Conservation (phyloP, 257 asterid genomes). For the Hygrophila difformis region DNA sequence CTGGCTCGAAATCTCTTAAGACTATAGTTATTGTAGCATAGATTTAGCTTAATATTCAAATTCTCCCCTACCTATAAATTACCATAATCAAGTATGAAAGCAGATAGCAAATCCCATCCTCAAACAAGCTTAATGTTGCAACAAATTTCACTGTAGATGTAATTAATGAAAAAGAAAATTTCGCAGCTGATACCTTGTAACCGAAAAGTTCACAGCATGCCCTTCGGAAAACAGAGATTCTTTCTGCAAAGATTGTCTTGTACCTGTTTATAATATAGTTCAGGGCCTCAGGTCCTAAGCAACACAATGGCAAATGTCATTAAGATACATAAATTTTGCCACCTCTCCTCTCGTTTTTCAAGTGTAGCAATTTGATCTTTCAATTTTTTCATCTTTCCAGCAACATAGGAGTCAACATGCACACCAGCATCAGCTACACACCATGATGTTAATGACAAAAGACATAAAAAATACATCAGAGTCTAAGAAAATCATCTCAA, state of each 20-base stretch:
- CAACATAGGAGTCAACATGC: constrained; percentile 73
- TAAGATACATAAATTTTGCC: constrained; percentile 13
- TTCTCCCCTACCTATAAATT: too few relatives aligned
- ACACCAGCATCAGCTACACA: constrained; percentile 78
- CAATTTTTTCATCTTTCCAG: constrained; percentile 81
- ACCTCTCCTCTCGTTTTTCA: constrained; percentile 98
- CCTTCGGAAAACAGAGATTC: constrained; percentile 93
- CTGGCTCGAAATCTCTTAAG: too few relatives aligned
- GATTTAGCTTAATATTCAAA: too few relatives aligned
- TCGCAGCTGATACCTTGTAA: constrained; percentile 63
- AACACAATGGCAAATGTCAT: constrained; percentile 16
- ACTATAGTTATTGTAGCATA: too few relatives aligned
- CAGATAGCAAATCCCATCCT: too few relatives aligned
- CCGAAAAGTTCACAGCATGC: constrained; percentile 99
- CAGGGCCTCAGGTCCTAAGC: constrained; percentile 20
- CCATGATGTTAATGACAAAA: constrained; percentile 11
- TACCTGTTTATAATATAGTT: constrained; percentile 40
- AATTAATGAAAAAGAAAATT: constrained; percentile 7
- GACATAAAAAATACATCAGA: constrained; percentile 12
- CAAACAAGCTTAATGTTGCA: background rate
- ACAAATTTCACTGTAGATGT: background rate
- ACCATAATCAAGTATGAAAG: too few relatives aligned
- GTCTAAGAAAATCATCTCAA: background rate
- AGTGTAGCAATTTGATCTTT: constrained; percentile 97
- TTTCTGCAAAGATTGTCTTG: constrained; percentile 90